phyloP scores from a whole-genome alignment of 192 early-diverging fungal species.

The Linnemannia exigua region DNA sequence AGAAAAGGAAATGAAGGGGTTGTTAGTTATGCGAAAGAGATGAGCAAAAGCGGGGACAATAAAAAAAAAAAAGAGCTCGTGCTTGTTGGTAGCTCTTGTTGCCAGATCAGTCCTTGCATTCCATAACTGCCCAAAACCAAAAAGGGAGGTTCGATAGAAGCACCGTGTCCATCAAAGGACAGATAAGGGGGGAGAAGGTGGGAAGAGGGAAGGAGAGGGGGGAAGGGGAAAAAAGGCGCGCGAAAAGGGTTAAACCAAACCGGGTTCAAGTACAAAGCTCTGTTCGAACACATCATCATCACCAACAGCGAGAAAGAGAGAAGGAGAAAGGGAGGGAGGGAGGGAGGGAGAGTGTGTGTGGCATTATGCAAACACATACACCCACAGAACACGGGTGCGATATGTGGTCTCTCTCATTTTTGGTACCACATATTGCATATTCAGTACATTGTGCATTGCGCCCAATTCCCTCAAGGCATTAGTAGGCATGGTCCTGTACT shows the following conservation, averaged over 20 bases:
- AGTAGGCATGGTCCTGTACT: not conserved
- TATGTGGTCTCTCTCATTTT: not conserved
- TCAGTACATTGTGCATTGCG: slow-evolving; percentile 3
- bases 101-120: not conserved
- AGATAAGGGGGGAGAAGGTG: not conserved
- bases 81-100: not conserved
- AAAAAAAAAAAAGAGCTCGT: not conserved
- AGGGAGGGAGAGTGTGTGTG: not conserved
- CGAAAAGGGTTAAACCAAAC: slow-evolving; percentile 3
- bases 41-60: not conserved
- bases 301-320: not conserved
- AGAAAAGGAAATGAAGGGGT: slow-evolving; percentile 1
- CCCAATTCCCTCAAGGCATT: not conserved
- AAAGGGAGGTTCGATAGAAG: not conserved
- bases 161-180: not conserved
- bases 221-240: not conserved
- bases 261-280: not conserved
- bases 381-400: not conserved
- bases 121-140: not conserved
- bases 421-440: slow-evolving; percentile 5
- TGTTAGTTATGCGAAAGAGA: not conserved
- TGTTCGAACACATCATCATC: not conserved
- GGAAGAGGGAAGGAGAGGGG: not conserved
- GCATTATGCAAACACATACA: not conserved
- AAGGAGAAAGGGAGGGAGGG: not conserved